A percentile compares a stretch with the other conserved stretches of the same genome.
These are phyloP conservation scores for Clarireedia hainanense DNA, from an alignment of 2,329 filamentous ascomycete species.

Conservation along the genomic window DNA sequence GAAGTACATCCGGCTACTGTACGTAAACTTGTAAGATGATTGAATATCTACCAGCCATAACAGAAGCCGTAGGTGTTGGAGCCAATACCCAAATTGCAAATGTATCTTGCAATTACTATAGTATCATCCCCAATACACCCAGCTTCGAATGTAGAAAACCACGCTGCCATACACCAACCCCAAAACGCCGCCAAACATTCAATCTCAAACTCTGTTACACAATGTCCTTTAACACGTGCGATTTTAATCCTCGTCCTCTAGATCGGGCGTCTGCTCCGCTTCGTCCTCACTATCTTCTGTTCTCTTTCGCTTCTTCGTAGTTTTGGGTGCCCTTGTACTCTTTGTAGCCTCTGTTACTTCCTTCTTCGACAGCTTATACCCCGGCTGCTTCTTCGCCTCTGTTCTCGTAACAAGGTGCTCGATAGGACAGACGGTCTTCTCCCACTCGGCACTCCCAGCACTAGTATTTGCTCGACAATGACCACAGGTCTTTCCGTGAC, in stretches of 20 bases:
- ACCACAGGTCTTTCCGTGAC: conserved; percentile 42
- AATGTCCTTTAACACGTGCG: neutral
- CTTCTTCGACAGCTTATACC: conserved; percentile 3
- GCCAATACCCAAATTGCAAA: neutral
- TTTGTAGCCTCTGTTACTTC: neutral
- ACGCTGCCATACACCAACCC: too few relatives aligned
- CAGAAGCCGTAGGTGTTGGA: neutral
- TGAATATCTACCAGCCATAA: neutral
- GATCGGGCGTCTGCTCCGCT: neutral
- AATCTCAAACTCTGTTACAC: too few relatives aligned
- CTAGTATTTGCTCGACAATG: conserved; percentile 44
- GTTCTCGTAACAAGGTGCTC: conserved; percentile 52
- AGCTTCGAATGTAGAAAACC: neutral
- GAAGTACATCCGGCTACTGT: too few relatives aligned
- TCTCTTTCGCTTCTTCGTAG: neutral
- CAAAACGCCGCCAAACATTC: too few relatives aligned
- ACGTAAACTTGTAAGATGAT: too few relatives aligned
- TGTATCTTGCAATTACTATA: neutral
- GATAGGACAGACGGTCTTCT: conserved; percentile 50
- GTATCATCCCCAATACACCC: neutral
- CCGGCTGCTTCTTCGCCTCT: conserved; percentile 40
- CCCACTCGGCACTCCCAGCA: conserved; percentile 53
- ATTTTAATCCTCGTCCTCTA: neutral
- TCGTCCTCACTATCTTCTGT: conserved; percentile 7
- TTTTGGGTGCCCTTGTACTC: neutral